phyloP scores from a whole-genome alignment of 2,329 filamentous ascomycete species.

The Sclerotinia borealis region DNA sequence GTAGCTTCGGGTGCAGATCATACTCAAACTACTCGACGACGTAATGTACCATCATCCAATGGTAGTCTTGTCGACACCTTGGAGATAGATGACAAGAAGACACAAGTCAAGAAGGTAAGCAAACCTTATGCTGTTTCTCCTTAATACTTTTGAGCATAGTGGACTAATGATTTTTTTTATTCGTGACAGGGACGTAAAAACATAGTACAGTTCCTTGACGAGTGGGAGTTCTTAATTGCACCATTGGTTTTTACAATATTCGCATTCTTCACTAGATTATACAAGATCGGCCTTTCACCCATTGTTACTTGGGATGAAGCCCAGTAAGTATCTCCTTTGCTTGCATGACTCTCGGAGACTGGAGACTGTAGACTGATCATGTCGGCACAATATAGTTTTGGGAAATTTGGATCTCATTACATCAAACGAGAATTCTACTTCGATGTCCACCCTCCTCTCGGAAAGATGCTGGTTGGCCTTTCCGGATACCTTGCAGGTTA shows the following conservation, averaged over 20 bases:
- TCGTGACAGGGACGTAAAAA: constrained; percentile 42
- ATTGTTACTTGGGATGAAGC: constrained; percentile 75
- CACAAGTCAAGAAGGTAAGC: constrained; percentile 49
- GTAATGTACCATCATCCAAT: constrained; percentile 42
- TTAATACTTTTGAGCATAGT: neutral
- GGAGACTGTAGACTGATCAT: constrained; percentile 14
- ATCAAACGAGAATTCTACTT: constrained; percentile 99
- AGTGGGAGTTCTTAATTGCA: constrained; percentile 58
- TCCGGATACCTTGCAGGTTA: constrained; percentile 96
- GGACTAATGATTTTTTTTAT: constrained; percentile 21
- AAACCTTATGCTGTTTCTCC: neutral
- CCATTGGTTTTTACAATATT: constrained; percentile 55
- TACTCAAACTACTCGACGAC: constrained; percentile 50
- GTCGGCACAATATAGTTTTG: constrained; percentile 58
- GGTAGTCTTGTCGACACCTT: constrained; percentile 32
- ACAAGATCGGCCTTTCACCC: constrained; percentile 64
- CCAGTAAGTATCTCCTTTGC: constrained; percentile 47
- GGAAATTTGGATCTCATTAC: constrained; percentile 98
- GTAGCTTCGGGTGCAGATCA: constrained; percentile 54
- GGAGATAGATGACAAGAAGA: constrained; percentile 54
- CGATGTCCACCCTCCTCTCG: constrained; percentile 88
- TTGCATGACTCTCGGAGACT: constrained; percentile 32
- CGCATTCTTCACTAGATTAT: constrained; percentile 61
- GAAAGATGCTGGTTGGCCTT: constrained; percentile 96
- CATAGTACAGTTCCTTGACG: constrained; percentile 54